phyloP scores from a whole-genome alignment of 1,284 basidiomycete species.

The Jaminaea rosea region DNA sequence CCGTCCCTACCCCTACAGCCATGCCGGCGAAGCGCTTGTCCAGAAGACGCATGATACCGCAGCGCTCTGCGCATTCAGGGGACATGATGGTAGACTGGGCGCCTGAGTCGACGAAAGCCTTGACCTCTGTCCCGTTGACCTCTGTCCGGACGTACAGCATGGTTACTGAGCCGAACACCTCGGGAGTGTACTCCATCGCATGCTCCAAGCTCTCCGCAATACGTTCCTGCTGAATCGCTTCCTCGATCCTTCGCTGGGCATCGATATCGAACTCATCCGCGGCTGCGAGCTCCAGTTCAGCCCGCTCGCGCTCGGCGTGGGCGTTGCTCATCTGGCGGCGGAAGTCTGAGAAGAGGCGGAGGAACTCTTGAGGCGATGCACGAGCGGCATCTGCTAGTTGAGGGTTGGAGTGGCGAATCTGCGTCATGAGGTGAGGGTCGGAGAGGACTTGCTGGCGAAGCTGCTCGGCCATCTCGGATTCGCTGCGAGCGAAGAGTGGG shows the following conservation, averaged over 20 bases:
- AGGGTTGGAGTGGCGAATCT: slow-evolving; percentile 53
- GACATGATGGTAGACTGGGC: slow-evolving; percentile 96
- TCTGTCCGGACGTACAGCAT: slow-evolving; percentile 83
- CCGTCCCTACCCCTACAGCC: slow-evolving; percentile 90
- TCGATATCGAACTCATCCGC: slow-evolving; percentile 75
- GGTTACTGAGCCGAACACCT: slow-evolving; percentile 83
- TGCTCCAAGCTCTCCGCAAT: slow-evolving; percentile 60
- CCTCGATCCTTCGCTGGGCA: slow-evolving; percentile 82
- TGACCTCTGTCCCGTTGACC: slow-evolving; percentile 79
- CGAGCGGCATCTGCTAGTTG: slow-evolving; percentile 17
- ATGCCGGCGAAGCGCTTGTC: slow-evolving; percentile 81
- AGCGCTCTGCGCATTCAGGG: slow-evolving; percentile 83
- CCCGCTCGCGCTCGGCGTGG: slow-evolving; percentile 49
- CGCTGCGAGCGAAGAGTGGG: neutral
- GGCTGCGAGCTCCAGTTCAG: slow-evolving; percentile 66
- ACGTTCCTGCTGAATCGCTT: slow-evolving; percentile 79
- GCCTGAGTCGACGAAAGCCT: slow-evolving; percentile 95
- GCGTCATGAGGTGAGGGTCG: slow-evolving; percentile 67
- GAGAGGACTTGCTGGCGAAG: slow-evolving; percentile 79
- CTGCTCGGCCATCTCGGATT: slow-evolving; percentile 69
- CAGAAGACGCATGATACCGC: slow-evolving; percentile 86
- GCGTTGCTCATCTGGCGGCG: slow-evolving; percentile 10
- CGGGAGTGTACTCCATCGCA: slow-evolving; percentile 55
- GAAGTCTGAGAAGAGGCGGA: slow-evolving; percentile 16
- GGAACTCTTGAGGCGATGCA: slow-evolving; percentile 10